Base-by-base conservation (phyloP, 2,329 filamentous ascomycete species). In the Onygenales sp. region DNA sequence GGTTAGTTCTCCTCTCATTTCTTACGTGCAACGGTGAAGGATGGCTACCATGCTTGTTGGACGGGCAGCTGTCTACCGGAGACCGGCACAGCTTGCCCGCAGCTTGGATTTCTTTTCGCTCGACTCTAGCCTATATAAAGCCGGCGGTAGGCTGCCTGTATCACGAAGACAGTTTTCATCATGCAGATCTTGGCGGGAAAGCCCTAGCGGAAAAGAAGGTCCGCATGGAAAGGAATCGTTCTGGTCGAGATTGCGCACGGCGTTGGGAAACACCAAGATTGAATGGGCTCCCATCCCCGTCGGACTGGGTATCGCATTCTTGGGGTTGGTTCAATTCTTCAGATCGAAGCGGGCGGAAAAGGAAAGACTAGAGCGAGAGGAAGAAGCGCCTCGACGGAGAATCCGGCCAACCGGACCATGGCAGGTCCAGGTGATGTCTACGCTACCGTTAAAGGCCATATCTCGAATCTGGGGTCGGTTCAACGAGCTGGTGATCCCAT, bases 391-490 rank as follows among this genome's bases (percentile, higher is more conserved):
- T 57, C 75, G 82, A 57, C 74, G 80, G 47, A 79, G 84, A 55
- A 83, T 95, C 63, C 80, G 87, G 39, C 89, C 88, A 2, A 87
- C 88, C 54, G 91, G 91, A 31, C 89, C 91, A 69, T 95, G 91
- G 88, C 88, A 92, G 66, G 88, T 96, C 50, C 87, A 91, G 67
- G 81, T 96, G 67, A 95, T 96, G 87, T 94, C 89, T 7, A 95
- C 89, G 2, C 75, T 96, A 56, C 91, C 91, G 36, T 77, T 96
- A 57, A 96, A 96, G 73, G 90, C 89, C 38, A 79, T 96, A 44
- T 95, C 90, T 36, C 82, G 91, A 46, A 66, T 94, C 58, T 96
- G 91, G 91, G 91, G 91, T 39, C 82, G 78, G 50, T 95, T 96
- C 75, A 96, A 96, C 69, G 90, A 95, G 68, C 74, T 95, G 47